These are phyloP conservation scores for Cucurbita maxima DNA, from an alignment of 306 rosid species.

Conservation along the genomic window DNA sequence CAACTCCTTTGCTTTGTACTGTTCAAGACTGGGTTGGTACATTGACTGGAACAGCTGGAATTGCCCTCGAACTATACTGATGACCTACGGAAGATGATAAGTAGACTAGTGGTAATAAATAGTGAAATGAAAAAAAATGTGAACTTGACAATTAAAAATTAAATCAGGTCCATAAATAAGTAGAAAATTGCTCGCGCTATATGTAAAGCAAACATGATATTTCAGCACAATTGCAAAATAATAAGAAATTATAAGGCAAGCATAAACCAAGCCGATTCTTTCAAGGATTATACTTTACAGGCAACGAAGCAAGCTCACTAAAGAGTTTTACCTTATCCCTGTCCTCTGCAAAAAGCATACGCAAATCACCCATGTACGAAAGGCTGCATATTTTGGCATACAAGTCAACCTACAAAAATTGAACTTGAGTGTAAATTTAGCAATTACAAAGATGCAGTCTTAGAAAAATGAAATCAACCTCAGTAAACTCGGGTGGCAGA, in stretches of 20 bases:
- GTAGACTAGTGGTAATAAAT: neutral
- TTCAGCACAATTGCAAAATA: neutral
- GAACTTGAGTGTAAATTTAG: slow-evolving; percentile 7
- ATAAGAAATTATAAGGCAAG: neutral
- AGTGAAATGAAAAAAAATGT: neutral
- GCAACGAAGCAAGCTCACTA: slow-evolving; percentile 1
- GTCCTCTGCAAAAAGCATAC: slow-evolving; percentile 96
- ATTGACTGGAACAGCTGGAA: slow-evolving; percentile 51
- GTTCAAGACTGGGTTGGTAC: slow-evolving; percentile 70
- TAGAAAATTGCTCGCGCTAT: neutral
- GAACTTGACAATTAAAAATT: neutral
- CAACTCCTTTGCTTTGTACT: slow-evolving; percentile 47
- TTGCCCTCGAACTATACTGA: slow-evolving; percentile 72
- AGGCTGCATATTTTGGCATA: slow-evolving; percentile 89
- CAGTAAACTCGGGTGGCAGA: slow-evolving; percentile 67
- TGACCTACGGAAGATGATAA: slow-evolving; percentile 30
- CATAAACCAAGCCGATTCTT: neutral
- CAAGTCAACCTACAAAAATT: slow-evolving; percentile 56
- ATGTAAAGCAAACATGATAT: neutral
- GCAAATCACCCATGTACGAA: slow-evolving; percentile 75
- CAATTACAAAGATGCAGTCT: slow-evolving; percentile 11
- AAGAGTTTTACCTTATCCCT: slow-evolving; percentile 51
- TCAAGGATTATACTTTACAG: neutral
- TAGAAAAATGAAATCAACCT: slow-evolving; percentile 33
- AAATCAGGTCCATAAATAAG: neutral